Percentiles rank a stretch among this genome's conserved stretches.
Conservation (phyloP, 2,329 filamentous ascomycete species). For the Ascochyta viciae-villosae region DNA sequence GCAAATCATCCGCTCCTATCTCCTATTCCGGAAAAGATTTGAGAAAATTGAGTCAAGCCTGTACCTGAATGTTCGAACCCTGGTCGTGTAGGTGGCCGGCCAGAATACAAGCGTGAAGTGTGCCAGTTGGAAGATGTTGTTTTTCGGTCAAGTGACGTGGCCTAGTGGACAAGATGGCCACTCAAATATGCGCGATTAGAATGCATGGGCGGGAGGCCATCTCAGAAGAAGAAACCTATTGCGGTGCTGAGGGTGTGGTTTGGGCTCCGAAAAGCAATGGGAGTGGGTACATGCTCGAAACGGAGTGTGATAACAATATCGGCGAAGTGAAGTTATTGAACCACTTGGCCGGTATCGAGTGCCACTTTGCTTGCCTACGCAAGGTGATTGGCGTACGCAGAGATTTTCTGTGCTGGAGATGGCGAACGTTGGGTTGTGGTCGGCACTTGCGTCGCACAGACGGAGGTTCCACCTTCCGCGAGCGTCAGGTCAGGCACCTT, state of each 20-base stretch:
- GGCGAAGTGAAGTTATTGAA: neutral
- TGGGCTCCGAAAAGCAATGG: neutral
- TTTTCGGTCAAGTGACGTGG: neutral
- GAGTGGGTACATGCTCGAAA: too few relatives aligned
- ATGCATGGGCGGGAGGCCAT: neutral
- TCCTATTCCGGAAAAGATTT: neutral
- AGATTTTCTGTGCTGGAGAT: neutral
- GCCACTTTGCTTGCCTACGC: neutral
- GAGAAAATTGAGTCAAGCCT: neutral
- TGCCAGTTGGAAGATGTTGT: neutral
- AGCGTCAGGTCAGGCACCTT: neutral
- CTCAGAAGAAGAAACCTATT: neutral
- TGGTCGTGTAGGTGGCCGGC: neutral
- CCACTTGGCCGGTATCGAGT: neutral
- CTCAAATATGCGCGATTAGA: neutral
- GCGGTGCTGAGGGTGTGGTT: neutral
- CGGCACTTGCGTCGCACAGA: neutral
- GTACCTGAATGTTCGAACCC: slow-evolving; percentile 1
- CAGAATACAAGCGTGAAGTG: neutral
- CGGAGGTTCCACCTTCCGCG: neutral
- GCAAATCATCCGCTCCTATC: slow-evolving; percentile 11
- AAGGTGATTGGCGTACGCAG: neutral
- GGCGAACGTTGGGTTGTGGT: neutral
- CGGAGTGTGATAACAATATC: neutral
- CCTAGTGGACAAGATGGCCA: neutral